Evolutionary conservation across 768 basidiomycete species (phyloP), one percentile per base, ranked within the genome.

Genomic region (Boletus sp.): DNA sequence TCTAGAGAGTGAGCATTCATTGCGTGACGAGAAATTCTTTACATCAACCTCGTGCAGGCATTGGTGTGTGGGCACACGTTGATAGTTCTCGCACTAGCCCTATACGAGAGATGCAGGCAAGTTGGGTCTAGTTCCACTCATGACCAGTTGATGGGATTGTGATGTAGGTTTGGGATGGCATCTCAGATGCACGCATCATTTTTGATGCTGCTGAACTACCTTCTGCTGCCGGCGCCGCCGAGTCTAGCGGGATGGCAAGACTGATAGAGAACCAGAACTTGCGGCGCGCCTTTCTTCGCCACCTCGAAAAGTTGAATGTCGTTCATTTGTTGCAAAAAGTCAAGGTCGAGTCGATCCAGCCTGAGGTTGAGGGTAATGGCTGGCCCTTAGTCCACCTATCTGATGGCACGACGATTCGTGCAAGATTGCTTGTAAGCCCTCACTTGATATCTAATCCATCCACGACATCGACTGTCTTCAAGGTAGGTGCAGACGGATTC

Each of bases 401-500:
- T 25, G 83, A 86, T 63, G 83, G 83, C 17, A 76, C 74, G 44
- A 77, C 76, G 21, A 73, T 96, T 25, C 77, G 87, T 54, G 81
- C 92, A 19, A 77, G 91, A 59, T 75, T 97, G 34, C 74, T 97
- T 53, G 91, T 93, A 62, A 72, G 79, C 74, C 14, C 15, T 19
- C 49, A 27, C 23, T 21, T 27, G 39, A 32, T 35, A 29, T 29
- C 13, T 17, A 21, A 9, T 30, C 9, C 7, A 8, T 42, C 14
- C 39, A 46, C 13, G 23, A 41, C 9, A 35, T 9, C 17, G 40
- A 57, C 43, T 48, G 13, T 23, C 46, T 49, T 47, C 35, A 40
- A 93, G 90, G 83, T 98, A 33, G 96, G 97, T 17, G 96, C 97
- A 5, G 97, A 98, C 64, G 97, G 97, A 4, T 87, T 85, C 68